Base-by-base conservation (phyloP, 805 yeast species). In the Pichia cabralensis region DNA sequence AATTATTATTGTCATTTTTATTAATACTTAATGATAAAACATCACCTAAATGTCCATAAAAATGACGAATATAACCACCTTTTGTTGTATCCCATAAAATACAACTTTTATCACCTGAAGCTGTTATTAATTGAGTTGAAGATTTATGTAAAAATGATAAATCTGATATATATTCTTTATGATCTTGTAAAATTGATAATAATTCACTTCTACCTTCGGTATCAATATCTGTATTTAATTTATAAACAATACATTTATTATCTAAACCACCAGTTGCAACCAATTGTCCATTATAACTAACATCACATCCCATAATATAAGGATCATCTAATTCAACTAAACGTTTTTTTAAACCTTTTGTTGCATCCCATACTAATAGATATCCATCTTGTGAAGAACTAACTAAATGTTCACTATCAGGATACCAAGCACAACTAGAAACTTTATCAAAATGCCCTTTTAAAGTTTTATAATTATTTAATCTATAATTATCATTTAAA, bases 331-430 rank as follows among this genome's bases (percentile, higher is more conserved):
- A 59, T 4, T 76, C 69, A 13, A 86, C 71, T 1, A 85, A 84
- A 35, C 75, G 74, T 35, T 70, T 61, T 49, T 86, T 88, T 42
- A 71, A 61, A 3, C 86, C 88, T 0, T 83, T 70, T 4, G 68
- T 60, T 0, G 84, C 67, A 53, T 86, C 89, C 96, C 96, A 88
- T 15, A 83, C 56, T 25, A 88, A 64, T 63, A 85, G 63, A 49
- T 74, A 80, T 2, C 95, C 95, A 56, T 88, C 96, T 52, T 83
- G 95, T 18, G 89, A 77, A 0, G 84, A 85, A 32, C 85, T 72
- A 8, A 85, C 55, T 3, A 86, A 49, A 29, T 65, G 67, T 29
- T 58, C 55, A n/a, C 78, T 77, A 49, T 81, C 80, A 1, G 62
- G 52, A 35, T 75, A 68, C 94, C 95, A 82, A 34, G 73, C 63